Evolutionary conservation across 2,329 filamentous ascomycete species (phyloP), one percentile per base, ranked within the genome.

Genomic region (Aureobasidium sp.): DNA sequence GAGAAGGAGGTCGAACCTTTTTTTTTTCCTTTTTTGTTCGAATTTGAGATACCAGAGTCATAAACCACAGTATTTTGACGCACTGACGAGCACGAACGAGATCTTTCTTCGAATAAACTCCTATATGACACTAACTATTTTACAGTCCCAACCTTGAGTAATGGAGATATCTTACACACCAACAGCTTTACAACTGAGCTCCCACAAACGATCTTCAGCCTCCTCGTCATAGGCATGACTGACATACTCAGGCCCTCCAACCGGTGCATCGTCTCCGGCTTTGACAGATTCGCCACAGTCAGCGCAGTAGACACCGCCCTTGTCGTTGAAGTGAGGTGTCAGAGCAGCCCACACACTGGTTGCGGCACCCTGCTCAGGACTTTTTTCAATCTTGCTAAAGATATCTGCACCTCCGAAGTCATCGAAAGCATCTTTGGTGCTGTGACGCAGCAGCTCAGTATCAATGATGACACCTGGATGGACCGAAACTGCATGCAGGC

Each of bases 261-360:
- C 52, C 48, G 63, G 44, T 29, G 65, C 64, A 41, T 67, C 67
- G 4, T 66, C 67, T 43, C 69, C 66, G 63, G 71, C 65, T 36
- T 71, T 70, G 20, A 59, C 64, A 44, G 71, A 68, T 46, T 75
- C 72, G n/a, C 70, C 67, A 65, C 77, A 77, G 63, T 82, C 70
- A 17, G 71, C 71, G 29, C 82, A 66, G 65, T 81, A 83, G 59
- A 71, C 72, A 2, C 78, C 79, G 0, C 79, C 81, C 63, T 71
- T 76, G 2, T 73, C 76, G 68, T 81, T 78, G 70, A 74, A 76
- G 20, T 73, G 73, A 63, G 71, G 74, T 1, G 69, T 73, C 2
- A 78, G 66, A 0, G 77, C 79, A 1, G 77, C 79, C 72, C 74
- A 79, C 0, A 80, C 72, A 3, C 73, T 73, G 13, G 80, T 82